These are phyloP conservation scores for Mesotaenium endlicherianum DNA, from an alignment of 139 green algal genomes.

Conservation along the genomic window DNA sequence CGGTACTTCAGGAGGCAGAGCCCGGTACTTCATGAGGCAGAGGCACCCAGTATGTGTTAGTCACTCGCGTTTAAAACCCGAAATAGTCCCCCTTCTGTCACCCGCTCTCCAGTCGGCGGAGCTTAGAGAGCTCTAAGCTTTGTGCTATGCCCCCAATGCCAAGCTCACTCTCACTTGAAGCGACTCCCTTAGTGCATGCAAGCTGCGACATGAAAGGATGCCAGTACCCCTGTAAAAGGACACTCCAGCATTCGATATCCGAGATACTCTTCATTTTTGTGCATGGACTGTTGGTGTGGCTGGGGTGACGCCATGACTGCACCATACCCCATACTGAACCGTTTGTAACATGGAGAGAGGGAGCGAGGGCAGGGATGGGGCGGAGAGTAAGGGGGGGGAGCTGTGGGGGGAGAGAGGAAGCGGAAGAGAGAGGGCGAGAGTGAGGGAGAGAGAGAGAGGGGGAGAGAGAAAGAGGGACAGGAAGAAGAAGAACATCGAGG, in stretches of 20 bases:
- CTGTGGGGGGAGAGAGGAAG: constrained; percentile 1
- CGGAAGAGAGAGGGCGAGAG: constrained; percentile 13
- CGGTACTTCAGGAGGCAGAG: too few relatives aligned
- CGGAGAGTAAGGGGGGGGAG: background rate
- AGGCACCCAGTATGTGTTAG: too few relatives aligned
- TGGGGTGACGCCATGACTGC: background rate
- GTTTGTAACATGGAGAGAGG: background rate
- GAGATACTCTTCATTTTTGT: background rate
- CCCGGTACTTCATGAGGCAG: too few relatives aligned
- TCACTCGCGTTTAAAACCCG: too few relatives aligned
- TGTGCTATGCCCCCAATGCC: too few relatives aligned
- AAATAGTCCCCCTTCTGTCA: too few relatives aligned
- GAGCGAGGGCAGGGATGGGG: background rate
- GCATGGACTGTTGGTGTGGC: background rate
- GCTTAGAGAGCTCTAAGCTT: too few relatives aligned
- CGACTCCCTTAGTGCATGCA: background rate
- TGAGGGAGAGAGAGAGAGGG: constrained; percentile 12
- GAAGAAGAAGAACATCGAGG: background rate
- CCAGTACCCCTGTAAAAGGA: background rate
- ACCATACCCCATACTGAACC: too few relatives aligned
- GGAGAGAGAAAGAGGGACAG: constrained; percentile 19
- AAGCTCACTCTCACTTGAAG: too few relatives aligned
- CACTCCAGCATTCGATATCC: background rate
- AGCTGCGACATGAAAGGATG: background rate
- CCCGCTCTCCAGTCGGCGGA: too few relatives aligned